These are phyloP conservation scores for Solanum sitiens DNA, from an alignment of 257 asterid species.

Conservation along the genomic window DNA sequence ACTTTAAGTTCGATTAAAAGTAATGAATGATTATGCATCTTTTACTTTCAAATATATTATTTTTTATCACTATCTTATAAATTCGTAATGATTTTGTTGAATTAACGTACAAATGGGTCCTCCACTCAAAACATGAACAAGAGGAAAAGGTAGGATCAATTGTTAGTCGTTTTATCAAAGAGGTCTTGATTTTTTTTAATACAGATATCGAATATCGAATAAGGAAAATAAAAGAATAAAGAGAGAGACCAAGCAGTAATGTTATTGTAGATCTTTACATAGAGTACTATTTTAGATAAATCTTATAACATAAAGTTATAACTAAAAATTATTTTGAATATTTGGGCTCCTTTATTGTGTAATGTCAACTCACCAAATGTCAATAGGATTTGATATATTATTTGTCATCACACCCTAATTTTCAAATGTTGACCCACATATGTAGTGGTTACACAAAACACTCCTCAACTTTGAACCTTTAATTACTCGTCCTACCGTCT, in stretches of 20 bases:
- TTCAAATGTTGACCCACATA: neutral
- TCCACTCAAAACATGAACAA: neutral
- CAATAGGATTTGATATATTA: neutral
- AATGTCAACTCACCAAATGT: neutral
- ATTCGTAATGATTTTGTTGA: neutral
- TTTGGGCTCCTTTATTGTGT: neutral
- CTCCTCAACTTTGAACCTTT: neutral
- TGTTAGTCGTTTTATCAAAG: neutral
- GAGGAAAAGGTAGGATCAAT: neutral
- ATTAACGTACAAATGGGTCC: neutral
- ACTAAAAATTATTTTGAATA: neutral
- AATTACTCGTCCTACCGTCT: neutral
- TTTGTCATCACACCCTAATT: neutral
- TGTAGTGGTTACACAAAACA: neutral
- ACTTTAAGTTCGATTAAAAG: neutral
- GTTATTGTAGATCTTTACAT: neutral
- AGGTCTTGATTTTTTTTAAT: neutral
- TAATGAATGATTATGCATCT: neutral
- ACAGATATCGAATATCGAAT: accelerated
- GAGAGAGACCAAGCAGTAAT: neutral
- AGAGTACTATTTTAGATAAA: neutral
- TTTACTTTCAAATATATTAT: neutral
- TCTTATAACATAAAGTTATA: neutral
- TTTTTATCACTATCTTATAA: neutral
- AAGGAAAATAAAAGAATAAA: neutral